Evolutionary conservation across 1,139 yeast genomes (phyloP).

Genomic region (Debaryomyces subglobosus): DNA sequence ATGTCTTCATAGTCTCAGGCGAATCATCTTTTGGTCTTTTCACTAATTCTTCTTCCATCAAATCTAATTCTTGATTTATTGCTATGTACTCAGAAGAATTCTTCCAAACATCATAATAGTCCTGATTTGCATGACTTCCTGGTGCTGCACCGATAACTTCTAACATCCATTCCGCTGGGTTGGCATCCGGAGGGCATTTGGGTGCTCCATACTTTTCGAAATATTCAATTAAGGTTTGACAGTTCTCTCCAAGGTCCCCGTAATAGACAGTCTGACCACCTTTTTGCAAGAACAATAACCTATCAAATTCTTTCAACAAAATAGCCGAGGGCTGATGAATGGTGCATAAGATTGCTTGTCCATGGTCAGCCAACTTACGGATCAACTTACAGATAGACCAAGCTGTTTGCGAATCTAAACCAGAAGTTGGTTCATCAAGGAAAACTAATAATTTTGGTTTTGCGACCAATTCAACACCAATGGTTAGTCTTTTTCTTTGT

Average conservation of each 20-base stretch:
- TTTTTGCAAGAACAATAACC: constrained; percentile 40
- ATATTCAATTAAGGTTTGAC: neutral
- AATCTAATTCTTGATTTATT: constrained; percentile 26
- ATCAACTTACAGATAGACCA: constrained; percentile 45
- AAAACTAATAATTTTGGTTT: constrained; percentile 39
- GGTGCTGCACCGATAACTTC: no score
- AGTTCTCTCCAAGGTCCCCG: neutral
- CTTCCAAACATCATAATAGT: constrained; percentile 38
- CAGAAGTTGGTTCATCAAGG: constrained; percentile 43
- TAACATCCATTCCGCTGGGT: no score
- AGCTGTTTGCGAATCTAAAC: constrained; percentile 37
- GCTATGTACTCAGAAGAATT: constrained; percentile 30
- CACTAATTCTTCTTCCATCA: constrained; percentile 32
- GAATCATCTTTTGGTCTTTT: constrained; percentile 28
- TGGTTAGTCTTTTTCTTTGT: constrained; percentile 39
- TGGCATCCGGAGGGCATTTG: constrained; percentile 37
- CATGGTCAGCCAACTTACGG: constrained; percentile 46
- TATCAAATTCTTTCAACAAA: constrained; percentile 38
- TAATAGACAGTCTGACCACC: constrained; percentile 54
- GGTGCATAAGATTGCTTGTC: constrained; percentile 48
- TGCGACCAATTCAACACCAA: constrained; percentile 43
- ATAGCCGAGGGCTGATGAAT: constrained; percentile 47
- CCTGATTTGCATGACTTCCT: constrained; percentile 13
- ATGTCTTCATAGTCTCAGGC: constrained; percentile 25
- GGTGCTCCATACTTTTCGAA: constrained; percentile 45